Percentiles rank a stretch among this genome's conserved stretches.
These are phyloP conservation scores for Haplographium delicatum DNA, from an alignment of 495 filamentous ascomycete genomes.

Conservation along the genomic window DNA sequence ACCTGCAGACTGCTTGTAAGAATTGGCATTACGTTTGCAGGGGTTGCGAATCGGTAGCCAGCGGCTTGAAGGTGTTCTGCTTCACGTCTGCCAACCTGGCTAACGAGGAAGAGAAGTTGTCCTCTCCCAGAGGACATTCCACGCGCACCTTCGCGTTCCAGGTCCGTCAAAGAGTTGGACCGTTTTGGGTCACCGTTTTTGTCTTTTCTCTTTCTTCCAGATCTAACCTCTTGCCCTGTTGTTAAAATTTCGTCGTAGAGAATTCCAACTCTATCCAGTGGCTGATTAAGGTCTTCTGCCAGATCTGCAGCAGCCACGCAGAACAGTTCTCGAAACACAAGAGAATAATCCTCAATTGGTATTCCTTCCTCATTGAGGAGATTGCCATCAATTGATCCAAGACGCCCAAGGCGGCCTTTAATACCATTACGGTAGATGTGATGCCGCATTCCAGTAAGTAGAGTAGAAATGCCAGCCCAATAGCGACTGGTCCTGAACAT, in stretches of 20 bases:
- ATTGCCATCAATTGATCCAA: slow-evolving; percentile 3
- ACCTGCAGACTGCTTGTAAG: slow-evolving; percentile 71
- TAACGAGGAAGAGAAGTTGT: slow-evolving; percentile 77
- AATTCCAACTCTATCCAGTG: slow-evolving; percentile 60
- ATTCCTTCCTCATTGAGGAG: slow-evolving; percentile 36
- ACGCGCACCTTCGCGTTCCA: slow-evolving; percentile 17
- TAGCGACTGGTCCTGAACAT: slow-evolving; percentile 72
- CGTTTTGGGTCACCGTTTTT: background rate
- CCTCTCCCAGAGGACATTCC: slow-evolving; percentile 52
- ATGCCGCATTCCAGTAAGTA: slow-evolving; percentile 63
- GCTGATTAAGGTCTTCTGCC: slow-evolving; percentile 56
- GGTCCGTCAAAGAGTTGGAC: background rate
- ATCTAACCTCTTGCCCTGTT: slow-evolving; percentile 40
- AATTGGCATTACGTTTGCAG: slow-evolving; percentile 60
- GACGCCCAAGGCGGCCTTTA: slow-evolving; percentile 2
- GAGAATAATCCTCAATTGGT: slow-evolving; percentile 60
- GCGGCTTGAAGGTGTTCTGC: slow-evolving; percentile 56
- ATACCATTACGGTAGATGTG: slow-evolving; percentile 35
- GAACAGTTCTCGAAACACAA: slow-evolving; percentile 81
- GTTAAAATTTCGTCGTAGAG: slow-evolving; percentile 74
- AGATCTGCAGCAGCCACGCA: slow-evolving; percentile 73
- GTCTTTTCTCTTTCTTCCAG: background rate
- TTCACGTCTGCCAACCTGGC: slow-evolving; percentile 52
- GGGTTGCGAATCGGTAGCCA: slow-evolving; percentile 72
- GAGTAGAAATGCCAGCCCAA: slow-evolving; percentile 62